Conservation (phyloP, 371 early-diverging fungal species). For the Apophysomyces variabilis region DNA sequence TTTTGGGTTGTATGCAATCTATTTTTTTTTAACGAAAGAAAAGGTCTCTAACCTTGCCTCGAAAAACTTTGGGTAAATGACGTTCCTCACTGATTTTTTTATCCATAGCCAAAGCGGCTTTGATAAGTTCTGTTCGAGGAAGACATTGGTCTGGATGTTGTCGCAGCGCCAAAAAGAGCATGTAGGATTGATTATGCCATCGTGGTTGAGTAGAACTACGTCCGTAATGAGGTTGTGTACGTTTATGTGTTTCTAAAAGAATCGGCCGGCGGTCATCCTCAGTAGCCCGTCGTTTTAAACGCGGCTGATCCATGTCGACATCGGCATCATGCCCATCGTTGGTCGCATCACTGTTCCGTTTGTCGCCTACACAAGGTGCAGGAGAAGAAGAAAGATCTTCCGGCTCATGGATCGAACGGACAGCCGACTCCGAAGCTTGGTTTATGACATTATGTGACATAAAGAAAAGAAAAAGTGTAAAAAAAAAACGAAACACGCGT, state of each 20-base stretch:
- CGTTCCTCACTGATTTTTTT: constrained; percentile 67
- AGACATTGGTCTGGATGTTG: constrained; percentile 62
- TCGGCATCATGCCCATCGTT: background rate
- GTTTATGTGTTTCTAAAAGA: constrained; percentile 12
- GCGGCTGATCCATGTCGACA: background rate
- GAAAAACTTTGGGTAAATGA: constrained; percentile 73
- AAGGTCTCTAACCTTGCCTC: constrained; percentile 68
- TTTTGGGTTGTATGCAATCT: background rate
- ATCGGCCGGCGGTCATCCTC: constrained; percentile 6
- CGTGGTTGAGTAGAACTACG: constrained; percentile 56
- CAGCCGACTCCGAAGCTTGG: background rate
- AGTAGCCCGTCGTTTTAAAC: constrained; percentile 7
- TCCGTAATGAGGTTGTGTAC: constrained; percentile 17
- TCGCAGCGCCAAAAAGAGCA: constrained; percentile 73
- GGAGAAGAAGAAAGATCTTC: background rate
- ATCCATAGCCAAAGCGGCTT: constrained; percentile 73
- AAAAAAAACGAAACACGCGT: too few species aligned
- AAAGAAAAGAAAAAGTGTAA: too few species aligned
- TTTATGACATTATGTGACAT: background rate
- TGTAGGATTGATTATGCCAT: constrained; percentile 88
- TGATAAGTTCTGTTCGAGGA: constrained; percentile 72
- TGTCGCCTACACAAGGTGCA: background rate
- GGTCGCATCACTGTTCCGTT: background rate
- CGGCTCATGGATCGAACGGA: background rate
- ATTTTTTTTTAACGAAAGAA: constrained; percentile 1